Evolutionary conservation across 352 stramenopile genomes (phyloP).

Genomic region (Phytophthora aleatoria): DNA sequence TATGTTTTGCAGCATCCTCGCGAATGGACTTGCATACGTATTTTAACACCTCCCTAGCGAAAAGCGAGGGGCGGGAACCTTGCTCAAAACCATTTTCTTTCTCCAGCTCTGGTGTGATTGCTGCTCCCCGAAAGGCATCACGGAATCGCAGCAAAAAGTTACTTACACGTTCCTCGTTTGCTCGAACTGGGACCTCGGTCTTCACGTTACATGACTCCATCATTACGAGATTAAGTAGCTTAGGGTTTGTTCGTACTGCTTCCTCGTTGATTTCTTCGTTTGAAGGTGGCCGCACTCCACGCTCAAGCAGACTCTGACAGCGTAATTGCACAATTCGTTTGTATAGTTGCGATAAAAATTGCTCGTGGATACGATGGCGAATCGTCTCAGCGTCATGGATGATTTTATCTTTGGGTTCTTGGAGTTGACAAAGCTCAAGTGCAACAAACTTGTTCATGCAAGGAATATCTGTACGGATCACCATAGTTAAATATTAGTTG

Average conservation of each 20-base stretch:
- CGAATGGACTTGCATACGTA: conserved; percentile 49
- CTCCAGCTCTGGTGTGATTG: conserved; percentile 28
- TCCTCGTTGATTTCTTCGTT: conserved; percentile 30
- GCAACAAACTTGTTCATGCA: conserved; percentile 70
- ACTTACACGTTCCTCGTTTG: conserved; percentile 48
- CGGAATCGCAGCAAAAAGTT: conserved; percentile 67
- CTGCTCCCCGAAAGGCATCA: conserved; percentile 68
- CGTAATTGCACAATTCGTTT: conserved; percentile 31
- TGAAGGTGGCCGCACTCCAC: conserved; percentile 9
- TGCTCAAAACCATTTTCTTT: conserved; percentile 27
- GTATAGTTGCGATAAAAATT: conserved; percentile 45
- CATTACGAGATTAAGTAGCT: conserved; percentile 49
- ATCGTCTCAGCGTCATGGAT: conserved; percentile 43
- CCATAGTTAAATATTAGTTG: neutral
- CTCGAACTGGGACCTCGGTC: conserved; percentile 43
- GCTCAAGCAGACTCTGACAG: conserved; percentile 15
- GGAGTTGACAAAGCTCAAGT: conserved; percentile 67
- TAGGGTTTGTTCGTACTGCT: conserved; percentile 20
- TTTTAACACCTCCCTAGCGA: conserved; percentile 36
- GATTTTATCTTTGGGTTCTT: conserved; percentile 52
- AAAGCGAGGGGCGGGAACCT: conserved; percentile 22
- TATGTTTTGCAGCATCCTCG: conserved; percentile 46
- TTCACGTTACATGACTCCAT: conserved; percentile 59
- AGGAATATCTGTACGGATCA: conserved; percentile 50
- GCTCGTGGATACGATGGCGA: conserved; percentile 48